Evolutionary conservation across 2,329 filamentous ascomycete species (phyloP), one percentile per base, ranked within the genome.

Genomic region (Fusarium sublunatum): DNA sequence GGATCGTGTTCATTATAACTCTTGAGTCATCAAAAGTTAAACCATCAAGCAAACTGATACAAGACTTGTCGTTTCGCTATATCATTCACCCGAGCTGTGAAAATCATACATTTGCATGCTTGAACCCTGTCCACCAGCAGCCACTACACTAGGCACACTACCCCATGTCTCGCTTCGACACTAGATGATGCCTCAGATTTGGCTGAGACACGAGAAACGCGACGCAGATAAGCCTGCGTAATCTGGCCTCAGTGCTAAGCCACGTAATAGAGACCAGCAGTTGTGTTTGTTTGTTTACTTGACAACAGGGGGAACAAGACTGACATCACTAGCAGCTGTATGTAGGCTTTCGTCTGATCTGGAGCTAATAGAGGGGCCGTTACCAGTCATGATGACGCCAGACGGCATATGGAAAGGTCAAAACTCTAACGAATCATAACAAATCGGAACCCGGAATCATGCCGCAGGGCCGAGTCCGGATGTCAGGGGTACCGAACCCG

Each of bases 81-180:
- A 4, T 8, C 22, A 2, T 22, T n/a, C 22, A 13, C 15, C 36
- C 10, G 44, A 32, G 35, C 28, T 26, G 50, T 28, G 47, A 68
- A 68, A 56, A 66, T 68, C 58, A 66, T 66, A 68, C 24, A 42
- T 34, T 26, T 5, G 4, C 12, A 34, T 12, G 38, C 34, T 28
- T 6, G 5, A 25, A 19, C 29, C 13, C 15, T 31, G 12, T 25
- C n/a, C 13, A 12, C n/a, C 10, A 31, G 32, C 22, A 19, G 19
- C 19, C 19, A 19, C 19, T 19, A 19, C 19, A 19, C 19, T 19
- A 19, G n/a, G n/a, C n/a, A n/a, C n/a, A n/a, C 39, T 19, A 53
- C 19, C 42, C 25, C 7, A 38, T 42, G 46, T 13, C 49, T 54
- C 35, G 39, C 43, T 35, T 49, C 38, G 11, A 15, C n/a, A 39